Evolutionary conservation across 192 early-diverging fungal genomes (phyloP).

Genomic region (Linnemannia elongata): DNA sequence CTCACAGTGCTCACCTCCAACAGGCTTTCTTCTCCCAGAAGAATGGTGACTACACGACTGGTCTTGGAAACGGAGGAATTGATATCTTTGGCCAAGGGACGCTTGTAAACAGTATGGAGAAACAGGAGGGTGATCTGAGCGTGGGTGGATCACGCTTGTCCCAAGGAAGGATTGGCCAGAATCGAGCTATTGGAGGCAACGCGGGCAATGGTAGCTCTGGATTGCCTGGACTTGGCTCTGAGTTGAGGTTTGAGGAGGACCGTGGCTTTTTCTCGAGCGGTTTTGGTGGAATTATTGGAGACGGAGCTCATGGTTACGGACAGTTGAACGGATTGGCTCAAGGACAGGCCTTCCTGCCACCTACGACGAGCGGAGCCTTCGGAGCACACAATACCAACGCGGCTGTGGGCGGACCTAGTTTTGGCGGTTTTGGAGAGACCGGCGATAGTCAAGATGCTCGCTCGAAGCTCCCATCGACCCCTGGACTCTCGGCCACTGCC

Average conservation of each 20-base stretch:
- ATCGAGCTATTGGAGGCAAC: neutral
- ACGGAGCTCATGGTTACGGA: constrained; percentile 32
- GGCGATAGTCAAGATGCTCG: neutral
- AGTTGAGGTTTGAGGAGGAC: constrained; percentile 36
- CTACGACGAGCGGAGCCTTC: neutral
- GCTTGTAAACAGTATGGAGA: constrained; percentile 27
- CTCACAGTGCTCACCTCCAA: constrained; percentile 27
- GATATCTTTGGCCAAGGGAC: constrained; percentile 28
- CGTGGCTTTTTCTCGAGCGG: constrained; percentile 47
- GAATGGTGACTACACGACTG: constrained; percentile 5
- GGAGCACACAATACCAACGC: neutral
- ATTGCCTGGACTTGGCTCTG: constrained; percentile 4
- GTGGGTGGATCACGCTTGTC: constrained; percentile 17
- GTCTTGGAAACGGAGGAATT: constrained; percentile 4
- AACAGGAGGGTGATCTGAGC: constrained; percentile 26
- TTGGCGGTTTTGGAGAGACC: constrained; percentile 22
- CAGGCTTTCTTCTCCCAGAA: constrained; percentile 31
- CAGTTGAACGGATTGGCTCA: neutral
- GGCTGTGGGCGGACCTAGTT: neutral
- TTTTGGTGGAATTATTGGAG: constrained; percentile 51
- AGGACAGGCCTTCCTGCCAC: neutral
- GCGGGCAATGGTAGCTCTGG: neutral
- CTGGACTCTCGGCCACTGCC: constrained; percentile 16
- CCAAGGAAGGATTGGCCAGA: constrained; percentile 15
- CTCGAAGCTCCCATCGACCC: neutral